phyloP scores from a whole-genome alignment of 441 rosid genomes.

The Erysimum pusillum region DNA sequence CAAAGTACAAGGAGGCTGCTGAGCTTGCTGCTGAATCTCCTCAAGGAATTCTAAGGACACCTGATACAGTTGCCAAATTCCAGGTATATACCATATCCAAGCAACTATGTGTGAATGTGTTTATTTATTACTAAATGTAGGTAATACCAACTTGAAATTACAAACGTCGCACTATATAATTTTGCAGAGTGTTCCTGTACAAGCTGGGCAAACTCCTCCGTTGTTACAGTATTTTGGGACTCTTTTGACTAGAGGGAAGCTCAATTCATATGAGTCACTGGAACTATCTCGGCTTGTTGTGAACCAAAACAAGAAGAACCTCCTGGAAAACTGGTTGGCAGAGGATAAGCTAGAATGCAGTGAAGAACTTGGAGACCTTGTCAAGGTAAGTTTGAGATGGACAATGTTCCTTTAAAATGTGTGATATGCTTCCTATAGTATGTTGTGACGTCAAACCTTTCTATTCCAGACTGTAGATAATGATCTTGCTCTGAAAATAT shows the following conservation, averaged over 20 bases:
- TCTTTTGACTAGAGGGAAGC: slow-evolving; percentile 95
- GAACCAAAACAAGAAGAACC: slow-evolving; percentile 98
- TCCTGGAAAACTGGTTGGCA: slow-evolving; percentile 97
- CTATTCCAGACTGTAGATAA: slow-evolving; percentile 94
- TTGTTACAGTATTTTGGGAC: slow-evolving; percentile 98
- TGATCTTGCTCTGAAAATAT: slow-evolving; percentile 97
- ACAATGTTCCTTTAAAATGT: slow-evolving; percentile 14
- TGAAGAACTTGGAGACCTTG: slow-evolving; percentile 99
- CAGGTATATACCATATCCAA: slow-evolving; percentile 65
- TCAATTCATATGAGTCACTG: slow-evolving; percentile 96
- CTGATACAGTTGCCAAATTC: slow-evolving; percentile 98
- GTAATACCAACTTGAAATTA: slow-evolving; percentile 24
- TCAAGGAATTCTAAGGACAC: slow-evolving; percentile 96
- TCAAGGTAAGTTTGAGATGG: slow-evolving; percentile 69
- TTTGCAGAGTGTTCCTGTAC: slow-evolving; percentile 99
- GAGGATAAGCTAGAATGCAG: slow-evolving; percentile 99
- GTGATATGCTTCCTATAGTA: slow-evolving; percentile 9
- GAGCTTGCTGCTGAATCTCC: slow-evolving; percentile 99
- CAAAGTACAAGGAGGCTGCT: slow-evolving; percentile 99
- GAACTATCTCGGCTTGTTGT: slow-evolving; percentile 99
- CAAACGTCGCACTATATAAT: neutral
- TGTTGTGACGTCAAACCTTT: slow-evolving; percentile 27
- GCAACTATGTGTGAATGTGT: slow-evolving; percentile 8
- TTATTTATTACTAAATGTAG: slow-evolving; percentile 6
- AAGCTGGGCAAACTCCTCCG: slow-evolving; percentile 99